A percentile compares a stretch with the other conserved stretches of the same genome.
Evolutionary conservation across 805 yeast species (phyloP).

Genomic region (Metschnikowia vanudenii): DNA sequence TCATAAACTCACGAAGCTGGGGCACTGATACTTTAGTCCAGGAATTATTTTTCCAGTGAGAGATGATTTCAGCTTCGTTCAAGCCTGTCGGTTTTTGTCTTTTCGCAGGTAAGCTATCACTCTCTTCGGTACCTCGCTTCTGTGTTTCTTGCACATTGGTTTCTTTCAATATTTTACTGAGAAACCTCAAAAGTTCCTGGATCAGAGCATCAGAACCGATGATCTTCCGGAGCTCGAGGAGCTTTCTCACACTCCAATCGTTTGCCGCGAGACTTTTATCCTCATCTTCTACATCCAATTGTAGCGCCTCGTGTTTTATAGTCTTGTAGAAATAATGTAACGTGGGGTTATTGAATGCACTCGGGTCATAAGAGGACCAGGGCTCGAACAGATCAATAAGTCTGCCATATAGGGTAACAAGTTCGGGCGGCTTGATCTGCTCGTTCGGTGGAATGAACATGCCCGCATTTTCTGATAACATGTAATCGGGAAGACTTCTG

Average conservation of each 20-base stretch:
- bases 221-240: slow-evolving; percentile 8
- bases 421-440: slow-evolving; percentile 14
- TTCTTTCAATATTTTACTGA: slow-evolving; percentile 9
- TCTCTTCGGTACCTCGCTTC: slow-evolving; percentile 16
- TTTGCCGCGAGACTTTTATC: slow-evolving; percentile 13
- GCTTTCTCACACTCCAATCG: slow-evolving; percentile 17
- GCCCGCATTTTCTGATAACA: slow-evolving; percentile 14
- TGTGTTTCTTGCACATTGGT: slow-evolving; percentile 10
- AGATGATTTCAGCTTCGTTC: slow-evolving; percentile 38
- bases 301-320: slow-evolving; percentile 64
- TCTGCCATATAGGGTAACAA: slow-evolving; percentile 23
- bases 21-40: slow-evolving; percentile 39
- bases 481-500: slow-evolving; percentile 56
- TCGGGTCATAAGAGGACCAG: slow-evolving; percentile 52
- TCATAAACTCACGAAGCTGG: slow-evolving; percentile 42
- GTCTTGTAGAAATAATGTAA: slow-evolving; percentile 65
- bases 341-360: slow-evolving; percentile 60
- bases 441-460: slow-evolving; percentile 12
- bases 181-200: slow-evolving; percentile 4
- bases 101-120: slow-evolving; percentile 3
- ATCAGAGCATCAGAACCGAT: slow-evolving; percentile 3
- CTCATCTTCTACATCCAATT: slow-evolving; percentile 37
- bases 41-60: slow-evolving; percentile 40
- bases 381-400: slow-evolving; percentile 39
- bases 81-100: slow-evolving; percentile 9